Evolutionary conservation across 805 yeast species (phyloP), one percentile per base, ranked within the genome.

Genomic region (Candida coquimbonensis): DNA sequence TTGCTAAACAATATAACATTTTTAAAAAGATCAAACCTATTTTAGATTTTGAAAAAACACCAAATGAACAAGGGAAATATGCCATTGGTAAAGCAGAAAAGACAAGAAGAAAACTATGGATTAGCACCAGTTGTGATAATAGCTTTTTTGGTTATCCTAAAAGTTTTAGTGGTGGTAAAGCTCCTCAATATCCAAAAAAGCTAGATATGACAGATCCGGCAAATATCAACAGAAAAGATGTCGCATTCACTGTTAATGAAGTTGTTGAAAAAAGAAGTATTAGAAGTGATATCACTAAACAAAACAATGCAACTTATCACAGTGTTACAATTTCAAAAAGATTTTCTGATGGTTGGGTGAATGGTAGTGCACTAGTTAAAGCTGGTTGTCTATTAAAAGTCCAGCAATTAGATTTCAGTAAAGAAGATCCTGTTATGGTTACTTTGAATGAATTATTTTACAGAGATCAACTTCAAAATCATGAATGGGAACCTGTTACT

Each of bases 361-460:
- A 57, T 43, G 60, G 52, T 1, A 49, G 47, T 31, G 6, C 39
- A 0, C 26, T 60, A 9, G 49, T 60, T 2, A 45, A 46, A 5
- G 40, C 46, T 9, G 50, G 57, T 37, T 48, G 52, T 14, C 25
- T 58, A 25, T 16, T 54, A 3, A 48, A 59, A 21, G 46, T 57
- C 11, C 41, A 37, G 5, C 53, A 47, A 17, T 42, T 57, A 37
- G 44, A 50, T 36, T 42, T 54, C 36, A 52, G 54, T 5, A 42
- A 53, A 32, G 54, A 51, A 17, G 64, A 62, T 45, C 65, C 64
- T 2, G 58, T 54, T 37, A 41, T 62, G 51, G 44, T 52, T 24
- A 46, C 45, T 9, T 49, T 50, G 27, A 56, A 52, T 41, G 65
- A 57, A 37, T 32, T 62, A 7, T 57, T 50, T 31, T 56, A 47